Evolutionary conservation across 768 basidiomycete species (phyloP).

Genomic region (Tricholoma furcatifolium): DNA sequence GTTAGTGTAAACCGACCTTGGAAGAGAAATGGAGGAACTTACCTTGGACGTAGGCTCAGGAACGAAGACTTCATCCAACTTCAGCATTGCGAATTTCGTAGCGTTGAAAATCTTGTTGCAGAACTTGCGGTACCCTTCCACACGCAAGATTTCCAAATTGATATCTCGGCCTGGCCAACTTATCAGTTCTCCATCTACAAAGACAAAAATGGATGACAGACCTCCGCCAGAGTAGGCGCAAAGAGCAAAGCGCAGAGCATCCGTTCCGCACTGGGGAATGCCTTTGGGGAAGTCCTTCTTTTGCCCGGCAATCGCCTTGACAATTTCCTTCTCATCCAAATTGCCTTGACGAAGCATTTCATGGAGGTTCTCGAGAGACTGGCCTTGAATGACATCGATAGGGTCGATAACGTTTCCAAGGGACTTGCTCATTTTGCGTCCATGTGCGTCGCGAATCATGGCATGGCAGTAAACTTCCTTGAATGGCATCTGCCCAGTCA

Average conservation of each 20-base stretch:
- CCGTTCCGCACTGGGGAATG: slow-evolving; percentile 97
- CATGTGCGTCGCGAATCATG: slow-evolving; percentile 98
- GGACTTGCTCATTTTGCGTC: slow-evolving; percentile 98
- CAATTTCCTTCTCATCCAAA: slow-evolving; percentile 88
- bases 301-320: slow-evolving; percentile 90
- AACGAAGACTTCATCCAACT: slow-evolving; percentile 81
- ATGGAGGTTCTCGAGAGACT: slow-evolving; percentile 77
- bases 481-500: slow-evolving; percentile 93
- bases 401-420: slow-evolving; percentile 98
- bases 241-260: slow-evolving; percentile 92
- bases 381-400: slow-evolving; percentile 88
- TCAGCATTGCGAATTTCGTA: slow-evolving; percentile 98
- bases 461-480: slow-evolving; percentile 95
- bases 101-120: slow-evolving; percentile 99
- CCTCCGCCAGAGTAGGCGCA: slow-evolving; percentile 94
- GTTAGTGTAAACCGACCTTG: slow-evolving; percentile 6
- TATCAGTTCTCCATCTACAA: not conserved
- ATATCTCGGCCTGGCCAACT: slow-evolving; percentile 79
- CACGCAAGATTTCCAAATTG: slow-evolving; percentile 92
- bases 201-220: slow-evolving; percentile 22
- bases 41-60: slow-evolving; percentile 73
- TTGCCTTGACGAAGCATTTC: slow-evolving; percentile 88
- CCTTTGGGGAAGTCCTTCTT: slow-evolving; percentile 99
- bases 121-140: slow-evolving; percentile 99
- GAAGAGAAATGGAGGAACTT: slow-evolving; percentile 10